phyloP scores from a whole-genome alignment of 441 rosid genomes.

The Erodium moschatum region DNA sequence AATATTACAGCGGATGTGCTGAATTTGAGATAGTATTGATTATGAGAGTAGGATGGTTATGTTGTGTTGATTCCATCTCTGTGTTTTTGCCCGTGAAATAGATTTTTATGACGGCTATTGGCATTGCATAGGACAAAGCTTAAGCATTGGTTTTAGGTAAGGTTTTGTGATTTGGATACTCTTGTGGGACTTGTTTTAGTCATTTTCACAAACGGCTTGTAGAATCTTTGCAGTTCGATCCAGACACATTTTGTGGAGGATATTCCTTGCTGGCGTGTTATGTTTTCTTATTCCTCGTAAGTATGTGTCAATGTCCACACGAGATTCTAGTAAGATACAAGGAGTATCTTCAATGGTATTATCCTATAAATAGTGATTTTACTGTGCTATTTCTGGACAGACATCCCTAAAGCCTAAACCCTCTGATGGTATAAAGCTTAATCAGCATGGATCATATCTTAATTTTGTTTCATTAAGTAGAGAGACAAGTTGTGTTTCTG shows the following conservation, averaged over 20 bases:
- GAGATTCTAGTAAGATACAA: too few relatives aligned
- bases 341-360: too few relatives aligned
- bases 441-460: neutral
- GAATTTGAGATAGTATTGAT: neutral
- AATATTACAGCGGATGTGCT: neutral
- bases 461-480: conserved; percentile 14
- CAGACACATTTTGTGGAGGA: too few relatives aligned
- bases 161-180: neutral
- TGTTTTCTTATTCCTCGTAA: too few relatives aligned
- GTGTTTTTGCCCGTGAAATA: neutral
- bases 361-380: too few relatives aligned
- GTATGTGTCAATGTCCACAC: too few relatives aligned
- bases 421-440: too few relatives aligned
- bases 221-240: too few relatives aligned
- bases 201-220: too few relatives aligned
- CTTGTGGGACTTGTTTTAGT: neutral
- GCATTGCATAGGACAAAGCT: neutral
- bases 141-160: neutral
- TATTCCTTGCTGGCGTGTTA: too few relatives aligned
- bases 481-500: conserved; percentile 39
- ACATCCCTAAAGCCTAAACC: too few relatives aligned
- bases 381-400: too few relatives aligned
- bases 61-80: neutral
- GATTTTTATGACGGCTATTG: neutral
- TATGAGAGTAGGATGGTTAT: neutral